These are phyloP conservation scores for Rhynchospora breviuscula DNA, from an alignment of 176 grass and related monocot genomes.

Conservation along the genomic window DNA sequence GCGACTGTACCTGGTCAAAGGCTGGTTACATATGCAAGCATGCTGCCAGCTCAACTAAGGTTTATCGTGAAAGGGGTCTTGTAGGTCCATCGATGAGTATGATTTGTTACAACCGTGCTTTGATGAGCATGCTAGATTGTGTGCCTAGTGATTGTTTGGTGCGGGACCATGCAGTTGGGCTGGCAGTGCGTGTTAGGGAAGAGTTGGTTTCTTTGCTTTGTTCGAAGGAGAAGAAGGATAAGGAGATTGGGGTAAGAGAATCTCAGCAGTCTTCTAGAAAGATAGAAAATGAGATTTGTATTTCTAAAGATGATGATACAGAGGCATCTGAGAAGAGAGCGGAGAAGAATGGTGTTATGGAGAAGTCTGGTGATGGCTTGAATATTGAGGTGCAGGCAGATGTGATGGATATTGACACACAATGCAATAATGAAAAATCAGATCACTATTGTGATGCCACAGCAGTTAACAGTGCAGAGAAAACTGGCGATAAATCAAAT, in stretches of 20 bases:
- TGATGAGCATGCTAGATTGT: constrained; percentile 64
- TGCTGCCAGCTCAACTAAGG: constrained; percentile 51
- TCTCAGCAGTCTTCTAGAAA: not conserved
- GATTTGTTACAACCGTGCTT: constrained; percentile 48
- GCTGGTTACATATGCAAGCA: constrained; percentile 93
- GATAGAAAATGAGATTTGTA: not conserved
- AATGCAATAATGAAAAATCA: not conserved
- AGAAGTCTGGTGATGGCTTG: not conserved
- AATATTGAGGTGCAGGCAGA: not conserved
- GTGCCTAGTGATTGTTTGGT: constrained; percentile 61
- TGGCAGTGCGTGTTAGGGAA: constrained; percentile 64
- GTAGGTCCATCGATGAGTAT: constrained; percentile 50
- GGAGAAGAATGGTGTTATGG: not conserved
- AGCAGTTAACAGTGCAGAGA: not conserved
- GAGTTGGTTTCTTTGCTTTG: constrained; percentile 53
- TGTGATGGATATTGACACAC: constrained; percentile 11
- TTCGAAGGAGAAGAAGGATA: not conserved
- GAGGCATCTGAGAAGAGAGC: not conserved
- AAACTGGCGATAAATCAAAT: not conserved
- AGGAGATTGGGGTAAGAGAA: not conserved
- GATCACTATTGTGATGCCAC: not conserved
- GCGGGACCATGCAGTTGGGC: constrained; percentile 63
- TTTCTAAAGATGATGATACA: constrained; percentile 16
- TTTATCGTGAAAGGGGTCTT: constrained; percentile 58
- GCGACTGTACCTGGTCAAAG: constrained; percentile 79